Base-by-base conservation (phyloP, 73 alveolate genomes). In the Durusdinium trenchii region DNA sequence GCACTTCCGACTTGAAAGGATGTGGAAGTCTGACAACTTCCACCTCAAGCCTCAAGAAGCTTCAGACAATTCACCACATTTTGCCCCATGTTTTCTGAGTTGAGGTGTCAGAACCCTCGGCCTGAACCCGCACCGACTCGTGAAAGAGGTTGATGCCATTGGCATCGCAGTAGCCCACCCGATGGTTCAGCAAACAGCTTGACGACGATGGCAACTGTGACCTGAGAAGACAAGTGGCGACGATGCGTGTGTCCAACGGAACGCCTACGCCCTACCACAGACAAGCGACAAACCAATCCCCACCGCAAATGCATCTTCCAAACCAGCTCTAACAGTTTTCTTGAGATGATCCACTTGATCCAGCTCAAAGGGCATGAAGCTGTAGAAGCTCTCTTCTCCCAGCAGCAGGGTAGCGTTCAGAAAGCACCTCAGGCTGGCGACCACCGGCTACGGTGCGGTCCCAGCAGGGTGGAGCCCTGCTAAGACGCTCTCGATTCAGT, bases 341-440 rank as follows among this genome's bases (percentile, higher is more conserved):
- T 62, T 26, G 32, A 14, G 30, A 64, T 40, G 3, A 46, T 28
- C 91, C 26, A n/a, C 20, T 26, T 48, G 62, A 18, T 36, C 46
- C 45, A 87, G 46, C n/a, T 23, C 84, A 35, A 35, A n/a, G 45
- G 40, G 38, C 98, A 91, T 76, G 69, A 91, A 48, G 12, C 90
- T 69, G 16, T 69, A 91, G 98, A 91, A 91, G 89, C 98, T 91
- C 98, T 91, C 98, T 46, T 91, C 98, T 0, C 98, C 98, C 89
- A 91, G 46, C 75, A 91, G 89, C 89, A 91, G 16, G 18, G 98
- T 91, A 45, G 98, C 98, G 45, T 91, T 91, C 79, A 91, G 98
- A 51, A 91, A 91, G 75, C 98, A 91, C 98, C 98, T 91, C 6
- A n/a, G 42, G 36, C 30, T 9, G 78, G 18, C 12, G 69, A 16